These are phyloP conservation scores for Aurinia saxatilis DNA, from an alignment of 345 rosid genomes.

Conservation along the genomic window DNA sequence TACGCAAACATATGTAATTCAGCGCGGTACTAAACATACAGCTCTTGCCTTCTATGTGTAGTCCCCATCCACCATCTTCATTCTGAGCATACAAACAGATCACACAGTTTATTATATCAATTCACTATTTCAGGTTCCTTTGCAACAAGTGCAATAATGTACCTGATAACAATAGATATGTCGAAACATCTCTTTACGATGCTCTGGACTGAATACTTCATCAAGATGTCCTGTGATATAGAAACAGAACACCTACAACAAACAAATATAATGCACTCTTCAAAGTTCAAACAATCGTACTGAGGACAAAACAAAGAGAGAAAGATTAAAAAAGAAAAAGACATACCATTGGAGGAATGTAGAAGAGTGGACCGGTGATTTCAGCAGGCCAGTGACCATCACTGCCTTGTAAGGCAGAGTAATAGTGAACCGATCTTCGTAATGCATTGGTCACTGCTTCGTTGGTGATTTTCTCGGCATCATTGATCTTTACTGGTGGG, in stretches of 20 bases:
- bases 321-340: too few species aligned
- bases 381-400: slow-evolving; percentile 57
- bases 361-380: slow-evolving; percentile 45
- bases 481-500: slow-evolving; percentile 33
- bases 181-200: slow-evolving; percentile 39
- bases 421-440: slow-evolving; percentile 31
- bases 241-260: slow-evolving; percentile 28
- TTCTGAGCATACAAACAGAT: slow-evolving; percentile 38
- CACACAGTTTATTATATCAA: too few species aligned
- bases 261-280: too few species aligned
- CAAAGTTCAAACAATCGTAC: too few species aligned
- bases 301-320: too few species aligned
- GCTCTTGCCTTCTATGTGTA: slow-evolving; percentile 75
- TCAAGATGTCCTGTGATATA: slow-evolving; percentile 38
- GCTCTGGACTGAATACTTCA: slow-evolving; percentile 23
- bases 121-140: background rate
- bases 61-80: slow-evolving; percentile 88
- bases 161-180: slow-evolving; percentile 36
- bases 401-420: slow-evolving; percentile 41
- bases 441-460: slow-evolving; percentile 35
- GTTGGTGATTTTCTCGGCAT: slow-evolving; percentile 31
- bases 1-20: slow-evolving; percentile 54
- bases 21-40: slow-evolving; percentile 66
- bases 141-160: background rate
- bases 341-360: slow-evolving; percentile 42